Base-by-base conservation (phyloP, 176 grass and related monocot species). In the Saccharum officinarum region DNA sequence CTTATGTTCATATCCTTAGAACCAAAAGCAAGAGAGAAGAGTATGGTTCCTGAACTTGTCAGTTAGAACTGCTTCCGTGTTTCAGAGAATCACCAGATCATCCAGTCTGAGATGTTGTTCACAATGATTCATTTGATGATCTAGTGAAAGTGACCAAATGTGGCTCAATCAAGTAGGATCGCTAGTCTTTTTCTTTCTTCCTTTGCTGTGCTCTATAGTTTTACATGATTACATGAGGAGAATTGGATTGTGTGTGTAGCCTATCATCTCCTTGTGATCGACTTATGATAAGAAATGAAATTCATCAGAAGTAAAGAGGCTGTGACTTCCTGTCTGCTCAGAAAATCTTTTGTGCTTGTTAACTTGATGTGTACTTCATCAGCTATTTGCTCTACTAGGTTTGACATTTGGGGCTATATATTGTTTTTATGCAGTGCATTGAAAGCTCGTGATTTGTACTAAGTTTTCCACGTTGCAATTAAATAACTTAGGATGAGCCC, bases 1-100 rank as follows among this genome's bases (percentile, higher is more conserved):
- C 68, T 73, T 81, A 64, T 92, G 87, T 90, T 76, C 31, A 92
- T 92, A 90, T 81, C 66, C 22, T 74, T 81, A 90, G 82, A 89
- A 71, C 80, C 38, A 70, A 37, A 68, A 38, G 8, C 14, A 73
- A 71, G 62, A 67, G 73, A 76, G 39, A 26, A 28, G 69, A 45
- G 61, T 77, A 83, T 86, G 88, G 72, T 85, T 77, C 54, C 20
- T 74, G 41, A 71, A 59, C 40, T 67, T 87, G 36, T 41, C 78
- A 71, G 38, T 8, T 61, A 65, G 70, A 81, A 55, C 38, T 82
- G 66, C 83, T 86, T 63, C 14, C 31, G 23, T 73, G 40, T 80
- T 83, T 39, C 22, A 2, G 17, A 52, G 80, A 60, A 69, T 44
- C 79, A 68, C 47, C 17, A 50, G 77, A 87, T 80, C 75, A 42